phyloP scores from a whole-genome alignment of 371 early-diverging fungal species.

The Lichtheimia ornata region DNA sequence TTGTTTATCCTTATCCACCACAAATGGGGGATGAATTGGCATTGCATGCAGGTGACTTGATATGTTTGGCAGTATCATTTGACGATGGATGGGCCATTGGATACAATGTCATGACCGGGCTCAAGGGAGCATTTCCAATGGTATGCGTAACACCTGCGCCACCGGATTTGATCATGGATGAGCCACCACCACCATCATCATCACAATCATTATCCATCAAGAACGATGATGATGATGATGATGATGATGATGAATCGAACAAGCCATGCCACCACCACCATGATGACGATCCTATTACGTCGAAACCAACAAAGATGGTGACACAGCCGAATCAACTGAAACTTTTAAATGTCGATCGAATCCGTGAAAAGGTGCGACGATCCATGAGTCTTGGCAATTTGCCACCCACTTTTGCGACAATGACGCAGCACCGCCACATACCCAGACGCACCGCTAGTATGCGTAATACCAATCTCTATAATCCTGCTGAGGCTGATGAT shows the following conservation, averaged over 20 bases:
- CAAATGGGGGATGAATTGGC: constrained; percentile 72
- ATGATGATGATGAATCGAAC: neutral
- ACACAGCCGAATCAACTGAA: constrained; percentile 5
- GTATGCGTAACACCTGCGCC: constrained; percentile 57
- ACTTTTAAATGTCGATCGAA: constrained; percentile 15
- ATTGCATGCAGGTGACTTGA: constrained; percentile 65
- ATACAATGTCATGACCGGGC: constrained; percentile 64
- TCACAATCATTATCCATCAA: neutral
- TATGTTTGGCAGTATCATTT: constrained; percentile 59
- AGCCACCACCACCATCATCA: neutral
- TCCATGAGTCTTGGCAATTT: constrained; percentile 25
- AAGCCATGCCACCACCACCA: neutral
- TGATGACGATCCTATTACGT: neutral
- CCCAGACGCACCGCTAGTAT: constrained; percentile 40
- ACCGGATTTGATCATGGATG: constrained; percentile 16
- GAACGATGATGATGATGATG: neutral
- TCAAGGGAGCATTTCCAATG: constrained; percentile 73
- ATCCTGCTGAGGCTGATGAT: constrained; percentile 27
- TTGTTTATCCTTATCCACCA: constrained; percentile 62
- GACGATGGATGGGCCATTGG: constrained; percentile 80
- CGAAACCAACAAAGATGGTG: neutral
- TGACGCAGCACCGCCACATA: constrained; percentile 37
- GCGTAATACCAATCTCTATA: constrained; percentile 19
- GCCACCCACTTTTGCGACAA: constrained; percentile 6
- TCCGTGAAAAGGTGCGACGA: constrained; percentile 27